Evolutionary conservation across 257 asterid species (phyloP), one percentile per base, ranked within the genome.

Genomic region (Coffea canephora): DNA sequence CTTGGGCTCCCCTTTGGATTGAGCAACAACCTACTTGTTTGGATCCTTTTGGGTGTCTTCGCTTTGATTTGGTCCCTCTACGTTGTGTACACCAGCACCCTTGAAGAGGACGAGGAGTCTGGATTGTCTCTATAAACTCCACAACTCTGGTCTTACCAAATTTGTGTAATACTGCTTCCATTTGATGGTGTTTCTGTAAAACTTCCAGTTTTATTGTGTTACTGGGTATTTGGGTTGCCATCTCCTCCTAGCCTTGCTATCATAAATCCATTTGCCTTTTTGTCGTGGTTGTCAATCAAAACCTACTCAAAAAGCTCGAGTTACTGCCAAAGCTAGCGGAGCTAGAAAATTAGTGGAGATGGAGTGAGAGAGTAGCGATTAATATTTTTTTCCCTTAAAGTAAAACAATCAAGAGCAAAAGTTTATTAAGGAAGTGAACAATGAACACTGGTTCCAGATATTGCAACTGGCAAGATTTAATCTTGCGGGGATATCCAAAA

Each of bases 51-150:
- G 13, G 99, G 93, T 5, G 97, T 96, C 74, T 92, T 92, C 25
- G 97, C 86, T 79, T 89, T 94, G 89, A 85, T 91, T 52, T 94
- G 99, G 99, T 39, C 96, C 18, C 82, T 96, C 68, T 96, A 94
- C 78, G 62, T 84, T 46, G 49, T 79, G 73, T 96, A 96, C 84
- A 80, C 89, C 36, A 77, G 93, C 73, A 3, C 52, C 75, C 94
- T 94, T 43, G 97, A 94, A 0, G 99, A 96, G 81, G 97, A 94
- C 82, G 99, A 96, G 76, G 99, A 94, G 69, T 96, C 98, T 16
- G 99, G 92, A 45, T 31, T 94, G 82, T 96, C 99, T 55, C 98
- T 94, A 79, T 96, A 71, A 89, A 3, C 66, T 50, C 19, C 21
- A 7, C 18, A 31, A 43, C 10, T 82, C 69, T 57, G 27, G 41